phyloP scores from a whole-genome alignment of 2,329 filamentous ascomycete genomes.

The Thelonectria rubi region DNA sequence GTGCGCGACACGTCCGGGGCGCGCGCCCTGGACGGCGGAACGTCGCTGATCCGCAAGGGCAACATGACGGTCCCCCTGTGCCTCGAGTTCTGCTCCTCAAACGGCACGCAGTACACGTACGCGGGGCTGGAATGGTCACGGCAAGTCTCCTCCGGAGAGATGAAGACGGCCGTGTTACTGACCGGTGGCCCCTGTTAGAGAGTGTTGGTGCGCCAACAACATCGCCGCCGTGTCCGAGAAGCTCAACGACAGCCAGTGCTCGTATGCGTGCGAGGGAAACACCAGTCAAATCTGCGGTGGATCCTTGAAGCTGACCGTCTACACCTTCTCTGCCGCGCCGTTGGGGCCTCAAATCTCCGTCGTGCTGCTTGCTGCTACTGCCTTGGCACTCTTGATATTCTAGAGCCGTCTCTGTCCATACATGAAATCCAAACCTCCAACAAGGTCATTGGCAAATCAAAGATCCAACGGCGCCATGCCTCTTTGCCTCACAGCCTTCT shows the following conservation, averaged over 20 bases:
- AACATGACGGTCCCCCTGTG: constrained; percentile 63
- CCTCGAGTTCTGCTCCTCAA: constrained; percentile 58
- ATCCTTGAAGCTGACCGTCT: constrained; percentile 58
- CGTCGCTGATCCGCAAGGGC: constrained; percentile 51
- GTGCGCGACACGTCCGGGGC: constrained; percentile 50
- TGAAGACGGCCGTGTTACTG: too few relatives aligned
- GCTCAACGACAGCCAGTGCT: constrained; percentile 58
- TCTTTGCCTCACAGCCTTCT: constrained; percentile 63
- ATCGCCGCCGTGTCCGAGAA: constrained; percentile 58
- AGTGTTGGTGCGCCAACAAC: constrained; percentile 63
- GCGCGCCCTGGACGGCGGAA: constrained; percentile 58
- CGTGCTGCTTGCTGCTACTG: constrained; percentile 10
- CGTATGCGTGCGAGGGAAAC: constrained; percentile 64
- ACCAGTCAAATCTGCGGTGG: constrained; percentile 63
- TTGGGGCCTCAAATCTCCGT: not conserved
- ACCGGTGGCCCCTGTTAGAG: too few relatives aligned
- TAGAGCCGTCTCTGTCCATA: constrained; percentile 9
- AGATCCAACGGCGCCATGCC: constrained; percentile 66
- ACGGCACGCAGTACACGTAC: constrained; percentile 54
- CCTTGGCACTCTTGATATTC: constrained; percentile 16
- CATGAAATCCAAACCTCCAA: not conserved
- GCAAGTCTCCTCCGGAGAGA: constrained; percentile 40
- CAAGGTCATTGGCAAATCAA: constrained; percentile 30
- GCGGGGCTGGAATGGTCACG: constrained; percentile 65
- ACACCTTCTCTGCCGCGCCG: constrained; percentile 40